phyloP scores from a whole-genome alignment of 139 green algal species.

The Asterochloris erici region DNA sequence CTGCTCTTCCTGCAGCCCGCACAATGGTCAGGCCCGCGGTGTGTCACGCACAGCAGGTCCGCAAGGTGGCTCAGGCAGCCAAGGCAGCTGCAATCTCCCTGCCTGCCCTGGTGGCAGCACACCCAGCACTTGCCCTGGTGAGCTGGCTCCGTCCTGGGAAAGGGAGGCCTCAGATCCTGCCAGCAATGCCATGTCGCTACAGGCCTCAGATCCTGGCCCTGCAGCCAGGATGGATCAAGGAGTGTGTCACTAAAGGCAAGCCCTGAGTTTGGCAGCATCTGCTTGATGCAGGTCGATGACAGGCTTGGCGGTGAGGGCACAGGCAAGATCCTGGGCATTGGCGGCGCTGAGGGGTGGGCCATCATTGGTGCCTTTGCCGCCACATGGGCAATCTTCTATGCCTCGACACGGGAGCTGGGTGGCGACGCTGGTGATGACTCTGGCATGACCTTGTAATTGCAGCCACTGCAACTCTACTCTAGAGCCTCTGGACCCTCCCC shows the following conservation, averaged over 20 bases:
- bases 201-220: background rate
- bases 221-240: background rate
- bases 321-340: constrained; percentile 42
- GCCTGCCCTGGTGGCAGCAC: constrained; percentile 22
- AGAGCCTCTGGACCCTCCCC: background rate
- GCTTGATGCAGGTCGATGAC: constrained; percentile 40
- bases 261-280: background rate
- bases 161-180: background rate
- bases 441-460: constrained; percentile 28
- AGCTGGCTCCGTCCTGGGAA: background rate
- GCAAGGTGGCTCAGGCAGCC: constrained; percentile 10
- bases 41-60: background rate
- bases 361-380: constrained; percentile 31
- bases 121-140: constrained; percentile 36
- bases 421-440: constrained; percentile 38
- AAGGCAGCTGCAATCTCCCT: constrained; percentile 22
- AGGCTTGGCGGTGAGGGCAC: constrained; percentile 48
- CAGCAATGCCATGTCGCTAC: background rate
- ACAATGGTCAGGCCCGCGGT: background rate
- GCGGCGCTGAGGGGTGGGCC: constrained; percentile 32
- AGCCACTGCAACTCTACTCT: background rate
- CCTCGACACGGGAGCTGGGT: constrained; percentile 23
- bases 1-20: background rate
- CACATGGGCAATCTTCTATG: constrained; percentile 36
- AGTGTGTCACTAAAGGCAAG: background rate